phyloP scores from a whole-genome alignment of 805 yeast genomes.

The Kluyveromyces dobzhanskii region DNA sequence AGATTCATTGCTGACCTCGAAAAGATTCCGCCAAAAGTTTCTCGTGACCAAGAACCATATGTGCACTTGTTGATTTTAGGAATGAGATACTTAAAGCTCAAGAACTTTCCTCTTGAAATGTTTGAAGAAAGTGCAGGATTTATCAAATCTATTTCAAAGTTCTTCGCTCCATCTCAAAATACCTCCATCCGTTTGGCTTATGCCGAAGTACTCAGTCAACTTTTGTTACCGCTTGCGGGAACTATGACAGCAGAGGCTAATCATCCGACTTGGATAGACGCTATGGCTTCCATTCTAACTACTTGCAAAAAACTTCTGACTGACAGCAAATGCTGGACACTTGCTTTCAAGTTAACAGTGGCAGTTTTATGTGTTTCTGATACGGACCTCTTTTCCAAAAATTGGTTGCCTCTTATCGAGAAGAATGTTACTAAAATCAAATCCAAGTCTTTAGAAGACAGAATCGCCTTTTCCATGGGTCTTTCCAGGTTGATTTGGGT shows the following conservation, averaged over 20 bases:
- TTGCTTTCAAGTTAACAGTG: slow-evolving; percentile 57
- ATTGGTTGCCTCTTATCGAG: slow-evolving; percentile 70
- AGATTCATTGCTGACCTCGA: slow-evolving; percentile 89
- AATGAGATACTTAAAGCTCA: slow-evolving; percentile 75
- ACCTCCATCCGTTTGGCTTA: slow-evolving; percentile 66
- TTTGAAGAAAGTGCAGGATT: slow-evolving; percentile 94
- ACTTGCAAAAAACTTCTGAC: slow-evolving; percentile 39
- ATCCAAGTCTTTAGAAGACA: slow-evolving; percentile 46
- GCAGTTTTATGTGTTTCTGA: slow-evolving; percentile 78
- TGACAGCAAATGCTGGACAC: slow-evolving; percentile 52
- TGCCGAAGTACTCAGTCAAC: slow-evolving; percentile 70
- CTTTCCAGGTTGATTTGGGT: slow-evolving; percentile 82
- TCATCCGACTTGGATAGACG: slow-evolving; percentile 90
- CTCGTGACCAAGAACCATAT: slow-evolving; percentile 48
- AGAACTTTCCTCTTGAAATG: slow-evolving; percentile 77
- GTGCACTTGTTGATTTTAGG: slow-evolving; percentile 77
- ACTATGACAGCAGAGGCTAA: slow-evolving; percentile 87
- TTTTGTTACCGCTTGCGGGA: slow-evolving; percentile 77
- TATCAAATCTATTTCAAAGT: slow-evolving; percentile 75
- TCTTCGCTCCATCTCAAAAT: slow-evolving; percentile 59
- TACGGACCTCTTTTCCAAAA: slow-evolving; percentile 55
- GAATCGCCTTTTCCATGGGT: slow-evolving; percentile 53
- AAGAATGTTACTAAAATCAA: slow-evolving; percentile 50
- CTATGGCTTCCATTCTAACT: slow-evolving; percentile 54
- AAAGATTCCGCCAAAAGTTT: slow-evolving; percentile 51